These are phyloP conservation scores for Talaromyces funiculosus DNA, from an alignment of 2,329 filamentous ascomycete species.

Conservation along the genomic window DNA sequence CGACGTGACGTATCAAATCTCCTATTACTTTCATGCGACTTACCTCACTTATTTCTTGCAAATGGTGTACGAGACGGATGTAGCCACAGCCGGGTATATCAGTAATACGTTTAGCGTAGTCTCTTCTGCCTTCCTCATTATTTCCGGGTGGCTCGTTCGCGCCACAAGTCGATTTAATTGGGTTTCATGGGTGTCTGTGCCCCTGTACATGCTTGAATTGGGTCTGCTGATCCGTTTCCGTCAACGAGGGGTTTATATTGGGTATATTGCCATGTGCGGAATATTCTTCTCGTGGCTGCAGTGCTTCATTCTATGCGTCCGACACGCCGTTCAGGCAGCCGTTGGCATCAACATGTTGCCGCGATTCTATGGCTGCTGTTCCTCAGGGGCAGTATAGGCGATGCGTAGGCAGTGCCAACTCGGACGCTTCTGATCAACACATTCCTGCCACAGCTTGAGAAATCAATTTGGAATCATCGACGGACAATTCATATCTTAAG, in stretches of 20 bases:
- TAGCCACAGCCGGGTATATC: constrained; percentile 32
- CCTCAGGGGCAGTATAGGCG: constrained; percentile 28
- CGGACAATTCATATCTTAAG: constrained; percentile 7
- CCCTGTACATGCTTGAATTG: constrained; percentile 44
- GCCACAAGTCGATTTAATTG: constrained; percentile 48
- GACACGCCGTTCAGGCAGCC: constrained; percentile 50
- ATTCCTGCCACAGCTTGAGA: constrained; percentile 42
- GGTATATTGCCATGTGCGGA: constrained; percentile 50
- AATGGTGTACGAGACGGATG: constrained; percentile 28
- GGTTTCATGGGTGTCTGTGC: constrained; percentile 45
- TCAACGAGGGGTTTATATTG: constrained; percentile 39
- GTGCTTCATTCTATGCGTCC: constrained; percentile 47
- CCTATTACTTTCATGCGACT: constrained; percentile 30
- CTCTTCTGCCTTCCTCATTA: constrained; percentile 51
- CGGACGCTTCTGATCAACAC: constrained; percentile 38
- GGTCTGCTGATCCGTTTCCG: constrained; percentile 52
- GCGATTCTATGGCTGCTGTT: constrained; percentile 44
- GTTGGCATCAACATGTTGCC: constrained; percentile 50
- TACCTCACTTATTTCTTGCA: constrained; percentile 34
- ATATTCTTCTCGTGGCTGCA: constrained; percentile 50
- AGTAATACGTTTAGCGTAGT: constrained; percentile 49
- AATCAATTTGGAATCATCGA: constrained; percentile 35
- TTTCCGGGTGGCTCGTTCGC: constrained; percentile 47
- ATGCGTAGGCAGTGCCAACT: constrained; percentile 28
- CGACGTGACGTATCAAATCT: constrained; percentile 25